Percentiles rank a stretch among this genome's conserved stretches.
Evolutionary conservation across 495 filamentous ascomycete genomes (phyloP).

Genomic region (Xylaria castorea): DNA sequence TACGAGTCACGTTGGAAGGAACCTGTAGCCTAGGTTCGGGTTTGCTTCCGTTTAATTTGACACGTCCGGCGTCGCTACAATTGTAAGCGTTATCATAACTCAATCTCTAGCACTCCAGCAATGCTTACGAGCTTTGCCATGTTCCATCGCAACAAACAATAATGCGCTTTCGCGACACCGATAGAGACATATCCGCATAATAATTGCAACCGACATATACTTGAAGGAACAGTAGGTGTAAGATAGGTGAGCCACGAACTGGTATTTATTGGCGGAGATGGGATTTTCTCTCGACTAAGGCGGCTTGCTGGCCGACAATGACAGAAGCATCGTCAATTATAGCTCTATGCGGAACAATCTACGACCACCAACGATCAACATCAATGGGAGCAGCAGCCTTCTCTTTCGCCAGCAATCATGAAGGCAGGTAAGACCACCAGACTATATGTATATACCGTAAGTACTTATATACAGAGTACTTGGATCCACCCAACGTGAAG

Average conservation of each 20-base stretch:
- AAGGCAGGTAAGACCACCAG: not conserved
- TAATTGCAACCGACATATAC: not conserved
- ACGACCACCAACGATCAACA: not conserved
- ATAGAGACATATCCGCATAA: not conserved
- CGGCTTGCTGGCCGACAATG: not conserved
- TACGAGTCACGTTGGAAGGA: conserved; percentile 59
- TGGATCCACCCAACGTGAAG: not conserved
- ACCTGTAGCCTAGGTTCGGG: conserved; percentile 43
- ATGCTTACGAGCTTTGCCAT: conserved; percentile 48
- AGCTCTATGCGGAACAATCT: not conserved
- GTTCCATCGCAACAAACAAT: conserved; percentile 60
- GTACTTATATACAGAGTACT: not conserved
- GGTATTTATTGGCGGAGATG: not conserved
- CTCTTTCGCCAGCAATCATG: not conserved
- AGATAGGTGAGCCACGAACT: not conserved
- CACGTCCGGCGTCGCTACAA: conserved; percentile 46
- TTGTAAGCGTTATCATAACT: conserved; percentile 4
- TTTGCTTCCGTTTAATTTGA: conserved; percentile 39
- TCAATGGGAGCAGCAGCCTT: not conserved
- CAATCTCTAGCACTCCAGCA: not conserved
- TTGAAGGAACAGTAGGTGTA: not conserved
- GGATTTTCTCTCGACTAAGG: not conserved
- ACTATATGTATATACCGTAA: no score
- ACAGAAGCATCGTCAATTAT: not conserved
- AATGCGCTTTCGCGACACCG: conserved; percentile 43